Evolutionary conservation across 352 stramenopile genomes (phyloP).

Genomic region (Globisporangium nodosum): DNA sequence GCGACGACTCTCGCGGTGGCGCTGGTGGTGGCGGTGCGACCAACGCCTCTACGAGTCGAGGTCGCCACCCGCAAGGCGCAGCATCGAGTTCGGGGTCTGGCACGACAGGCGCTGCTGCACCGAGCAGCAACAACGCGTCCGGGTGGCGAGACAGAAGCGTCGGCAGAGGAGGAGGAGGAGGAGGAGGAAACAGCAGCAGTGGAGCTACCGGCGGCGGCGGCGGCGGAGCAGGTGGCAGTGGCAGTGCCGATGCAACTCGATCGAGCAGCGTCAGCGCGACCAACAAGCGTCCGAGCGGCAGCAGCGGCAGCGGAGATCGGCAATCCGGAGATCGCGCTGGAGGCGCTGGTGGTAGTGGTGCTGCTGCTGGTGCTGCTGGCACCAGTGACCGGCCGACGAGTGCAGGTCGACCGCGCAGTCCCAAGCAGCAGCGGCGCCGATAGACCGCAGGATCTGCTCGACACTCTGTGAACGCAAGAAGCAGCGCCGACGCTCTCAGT

Average conservation of each 20-base stretch:
- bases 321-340: background rate
- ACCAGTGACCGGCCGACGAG: conserved; percentile 17
- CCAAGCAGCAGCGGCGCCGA: conserved; percentile 44
- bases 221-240: background rate
- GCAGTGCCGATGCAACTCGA: conserved; percentile 6
- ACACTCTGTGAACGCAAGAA: too few relatives aligned
- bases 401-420: conserved; percentile 26
- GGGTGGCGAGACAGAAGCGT: conserved; percentile 39
- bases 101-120: background rate
- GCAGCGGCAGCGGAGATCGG: background rate
- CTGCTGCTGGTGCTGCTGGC: background rate
- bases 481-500: too few relatives aligned
- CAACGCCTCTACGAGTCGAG: conserved; percentile 2
- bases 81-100: background rate
- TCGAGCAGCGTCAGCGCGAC: conserved; percentile 4
- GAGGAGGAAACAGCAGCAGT: background rate
- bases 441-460: conserved; percentile 9
- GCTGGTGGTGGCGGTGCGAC: conserved; percentile 4
- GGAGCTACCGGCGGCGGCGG: background rate
- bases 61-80: background rate
- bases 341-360: background rate
- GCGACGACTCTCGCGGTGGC: conserved; percentile 11
- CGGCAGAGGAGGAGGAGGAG: too few relatives aligned
- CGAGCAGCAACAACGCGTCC: conserved; percentile 7
- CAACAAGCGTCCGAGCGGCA: conserved; percentile 9